Evolutionary conservation across 228 moss, liverwort and hornwort genomes (phyloP).

Genomic region (Sphagnum fallax): DNA sequence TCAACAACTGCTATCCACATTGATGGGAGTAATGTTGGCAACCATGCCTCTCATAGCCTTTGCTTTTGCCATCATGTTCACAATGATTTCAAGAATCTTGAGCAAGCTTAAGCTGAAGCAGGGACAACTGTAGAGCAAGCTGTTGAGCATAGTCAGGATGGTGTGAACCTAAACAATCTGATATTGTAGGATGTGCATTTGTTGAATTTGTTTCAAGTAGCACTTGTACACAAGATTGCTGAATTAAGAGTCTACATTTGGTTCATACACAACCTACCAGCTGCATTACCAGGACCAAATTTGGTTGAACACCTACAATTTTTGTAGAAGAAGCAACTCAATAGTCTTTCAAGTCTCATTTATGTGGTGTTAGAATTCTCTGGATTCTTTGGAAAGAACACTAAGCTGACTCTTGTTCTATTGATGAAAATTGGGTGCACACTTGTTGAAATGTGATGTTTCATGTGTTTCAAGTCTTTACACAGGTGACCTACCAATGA

Average conservation of each 20-base stretch:
- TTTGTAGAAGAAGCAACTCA: too few relatives aligned
- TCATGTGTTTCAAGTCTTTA: neutral
- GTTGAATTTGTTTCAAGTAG: neutral
- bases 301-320: too few relatives aligned
- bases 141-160: conserved; percentile 72
- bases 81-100: conserved; percentile 29
- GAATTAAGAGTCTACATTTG: too few relatives aligned
- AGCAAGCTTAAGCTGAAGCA: conserved; percentile 63
- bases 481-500: neutral
- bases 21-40: conserved; percentile 56
- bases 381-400: too few relatives aligned
- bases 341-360: too few relatives aligned
- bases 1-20: conserved; percentile 36
- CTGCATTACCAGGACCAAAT: too few relatives aligned
- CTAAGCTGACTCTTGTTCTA: too few relatives aligned
- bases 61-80: conserved; percentile 34
- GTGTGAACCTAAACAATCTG: conserved; percentile 14
- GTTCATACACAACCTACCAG: too few relatives aligned
- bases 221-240: neutral
- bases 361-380: too few relatives aligned
- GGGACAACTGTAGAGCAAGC: conserved; percentile 78
- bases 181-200: neutral
- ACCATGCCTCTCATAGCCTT: conserved; percentile 48
- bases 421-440: too few relatives aligned
- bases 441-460: neutral